Base-by-base conservation (phyloP, 768 basidiomycete species). In the Serendipita sp. region DNA sequence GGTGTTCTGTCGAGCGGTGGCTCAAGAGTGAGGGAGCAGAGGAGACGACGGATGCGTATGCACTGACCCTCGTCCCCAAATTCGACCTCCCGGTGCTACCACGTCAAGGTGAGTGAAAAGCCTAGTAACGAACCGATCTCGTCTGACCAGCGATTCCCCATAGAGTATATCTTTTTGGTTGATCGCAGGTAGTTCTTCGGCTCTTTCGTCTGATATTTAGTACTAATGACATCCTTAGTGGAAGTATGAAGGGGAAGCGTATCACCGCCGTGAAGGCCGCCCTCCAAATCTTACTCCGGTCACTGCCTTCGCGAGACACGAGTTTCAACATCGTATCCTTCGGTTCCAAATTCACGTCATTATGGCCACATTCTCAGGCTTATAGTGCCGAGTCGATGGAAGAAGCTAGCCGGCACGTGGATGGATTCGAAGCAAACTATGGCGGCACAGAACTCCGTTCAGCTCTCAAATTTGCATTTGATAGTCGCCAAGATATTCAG, bases 161-260 rank as follows among this genome's bases (percentile, higher is more conserved):
- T 30, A 24, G 83, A 85, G 63, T 85, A 79, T 62, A 71, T 85
- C 0, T 85, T 85, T 64, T 62, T 85, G 4, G 72, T 85, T 11
- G 83, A 85, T 65, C 72, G 82, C 51, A 81, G 48, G 42, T 43
- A 43, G 13, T 13, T 13, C 42, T 43, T 43, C 13, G n/a, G 13
- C 20, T n/a, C 13, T n/a, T 43, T 13, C 42, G n/a, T n/a, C n/a
- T n/a, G n/a, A n/a, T n/a, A n/a, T n/a, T n/a, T n/a, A n/a, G n/a
- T n/a, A 20, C 42, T 43, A 20, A 43, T 43, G 42, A 13, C 20
- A 13, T 43, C 13, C 13, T 13, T 79, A n/a, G n/a, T 20, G 77
- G 79, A 0, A 82, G 80, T 58, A 85, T 85, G 84, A 28, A 28
- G 4, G 67, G 64, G 2, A 20, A 17, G 2, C 28, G 66, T 20